These are phyloP conservation scores for Margaritispora aquatica DNA, from an alignment of 495 filamentous ascomycete genomes.

Conservation along the genomic window DNA sequence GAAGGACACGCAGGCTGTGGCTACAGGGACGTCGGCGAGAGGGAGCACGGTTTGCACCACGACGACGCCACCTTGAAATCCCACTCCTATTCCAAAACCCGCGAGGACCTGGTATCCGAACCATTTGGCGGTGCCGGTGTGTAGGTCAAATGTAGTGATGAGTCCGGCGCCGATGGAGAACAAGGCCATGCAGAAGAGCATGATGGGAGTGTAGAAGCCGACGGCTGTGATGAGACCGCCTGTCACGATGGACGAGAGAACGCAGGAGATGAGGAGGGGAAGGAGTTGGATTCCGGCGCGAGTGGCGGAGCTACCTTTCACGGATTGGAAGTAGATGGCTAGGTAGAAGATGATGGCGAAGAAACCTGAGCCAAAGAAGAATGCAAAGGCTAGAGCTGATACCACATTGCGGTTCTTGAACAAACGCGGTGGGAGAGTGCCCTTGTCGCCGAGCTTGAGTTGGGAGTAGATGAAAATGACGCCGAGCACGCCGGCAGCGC, in stretches of 20 bases:
- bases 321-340: conserved; percentile 89
- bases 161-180: conserved; percentile 64
- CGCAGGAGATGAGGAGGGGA: conserved; percentile 34
- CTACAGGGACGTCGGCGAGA: conserved; percentile 16
- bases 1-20: conserved; percentile 25
- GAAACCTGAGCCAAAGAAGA: conserved; percentile 56
- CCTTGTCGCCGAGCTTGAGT: conserved; percentile 42
- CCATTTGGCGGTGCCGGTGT: conserved; percentile 53
- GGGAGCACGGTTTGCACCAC: conserved; percentile 21
- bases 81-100: conserved; percentile 19
- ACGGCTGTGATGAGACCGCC: conserved; percentile 54
- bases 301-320: conserved; percentile 63
- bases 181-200: conserved; percentile 56
- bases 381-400: conserved; percentile 41
- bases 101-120: conserved; percentile 54
- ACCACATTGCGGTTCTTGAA: conserved; percentile 49
- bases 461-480: conserved; percentile 44
- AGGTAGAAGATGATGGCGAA: conserved; percentile 66
- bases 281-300: conserved; percentile 75
- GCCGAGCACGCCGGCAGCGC: conserved; percentile 41
- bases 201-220: conserved; percentile 76
- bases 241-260: conserved; percentile 22
- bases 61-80: conserved; percentile 16
- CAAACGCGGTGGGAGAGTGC: conserved; percentile 50
- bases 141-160: conserved; percentile 53